A percentile compares a stretch with the other conserved stretches of the same genome.
Conservation (phyloP, 2,329 filamentous ascomycete genomes). For the Grosmannia serpens region DNA sequence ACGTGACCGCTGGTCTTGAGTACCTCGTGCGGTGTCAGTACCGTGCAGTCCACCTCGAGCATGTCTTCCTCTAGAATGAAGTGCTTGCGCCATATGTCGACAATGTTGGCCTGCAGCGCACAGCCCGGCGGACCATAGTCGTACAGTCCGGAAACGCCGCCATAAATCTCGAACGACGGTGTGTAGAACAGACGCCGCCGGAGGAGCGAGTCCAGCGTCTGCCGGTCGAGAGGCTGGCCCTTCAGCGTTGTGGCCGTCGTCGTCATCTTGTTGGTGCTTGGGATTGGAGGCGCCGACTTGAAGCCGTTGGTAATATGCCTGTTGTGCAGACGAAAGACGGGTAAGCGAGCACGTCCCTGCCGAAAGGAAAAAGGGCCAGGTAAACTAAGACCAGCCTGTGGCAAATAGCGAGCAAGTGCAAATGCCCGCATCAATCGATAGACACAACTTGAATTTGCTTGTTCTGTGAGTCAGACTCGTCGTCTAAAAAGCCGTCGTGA, state of each 20-base stretch:
- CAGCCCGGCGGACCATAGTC: constrained; percentile 89
- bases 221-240: constrained; percentile 80
- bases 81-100: constrained; percentile 86
- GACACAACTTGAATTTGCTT: background rate
- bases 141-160: constrained; percentile 77
- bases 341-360: background rate
- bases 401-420: constrained; percentile 1
- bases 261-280: constrained; percentile 4
- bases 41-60: constrained; percentile 90
- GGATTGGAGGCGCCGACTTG: background rate
- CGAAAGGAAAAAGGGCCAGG: background rate
- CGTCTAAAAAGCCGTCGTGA: background rate
- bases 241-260: constrained; percentile 58
- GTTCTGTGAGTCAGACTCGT: background rate
- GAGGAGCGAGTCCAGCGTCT: constrained; percentile 71
- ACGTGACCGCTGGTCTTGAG: constrained; percentile 95
- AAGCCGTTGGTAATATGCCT: background rate
- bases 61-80: constrained; percentile 91
- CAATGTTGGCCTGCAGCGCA: constrained; percentile 74
- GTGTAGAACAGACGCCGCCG: constrained; percentile 89
- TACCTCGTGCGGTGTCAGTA: constrained; percentile 84
- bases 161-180: constrained; percentile 91
- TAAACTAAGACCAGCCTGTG: constrained; percentile 7
- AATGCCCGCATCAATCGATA: constrained; percentile 10
- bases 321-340: background rate